phyloP scores from a whole-genome alignment of 148 eudicot species.

The Spergularia bocconei region DNA sequence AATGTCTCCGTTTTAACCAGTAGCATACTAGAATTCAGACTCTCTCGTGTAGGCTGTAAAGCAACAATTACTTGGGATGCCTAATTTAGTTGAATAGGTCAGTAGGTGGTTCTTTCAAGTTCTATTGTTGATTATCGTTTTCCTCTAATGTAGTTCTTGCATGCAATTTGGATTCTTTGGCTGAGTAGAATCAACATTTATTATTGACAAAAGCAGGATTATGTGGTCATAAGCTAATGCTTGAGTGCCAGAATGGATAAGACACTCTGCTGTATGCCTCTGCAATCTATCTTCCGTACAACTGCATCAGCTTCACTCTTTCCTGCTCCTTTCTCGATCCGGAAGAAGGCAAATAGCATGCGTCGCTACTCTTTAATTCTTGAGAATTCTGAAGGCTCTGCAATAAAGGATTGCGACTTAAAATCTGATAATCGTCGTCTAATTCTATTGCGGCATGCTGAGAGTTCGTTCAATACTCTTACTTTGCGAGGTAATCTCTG shows the following conservation, averaged over 20 bases:
- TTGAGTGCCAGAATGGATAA: conserved; percentile 24
- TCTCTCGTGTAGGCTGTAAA: background rate
- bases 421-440: conserved; percentile 52
- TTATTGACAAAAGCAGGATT: conserved; percentile 1
- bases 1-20: background rate
- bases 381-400: conserved; percentile 34
- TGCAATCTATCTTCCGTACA: conserved; percentile 11
- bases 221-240: conserved; percentile 17
- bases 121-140: background rate
- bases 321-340: conserved; percentile 7
- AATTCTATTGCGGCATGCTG: conserved; percentile 80
- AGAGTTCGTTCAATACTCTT: conserved; percentile 53
- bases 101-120: no score
- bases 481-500: conserved; percentile 55
- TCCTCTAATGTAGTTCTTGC: background rate
- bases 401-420: conserved; percentile 20
- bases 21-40: background rate
- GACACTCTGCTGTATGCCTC: conserved; percentile 20
- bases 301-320: conserved; percentile 15
- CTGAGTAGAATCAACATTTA: background rate
- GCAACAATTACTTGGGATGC: background rate
- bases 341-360: conserved; percentile 9
- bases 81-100: background rate
- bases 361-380: conserved; percentile 27
- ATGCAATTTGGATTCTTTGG: background rate